Evolutionary conservation across 1,139 yeast genomes (phyloP), one percentile per base, ranked within the genome.

Genomic region (Candida sp.): DNA sequence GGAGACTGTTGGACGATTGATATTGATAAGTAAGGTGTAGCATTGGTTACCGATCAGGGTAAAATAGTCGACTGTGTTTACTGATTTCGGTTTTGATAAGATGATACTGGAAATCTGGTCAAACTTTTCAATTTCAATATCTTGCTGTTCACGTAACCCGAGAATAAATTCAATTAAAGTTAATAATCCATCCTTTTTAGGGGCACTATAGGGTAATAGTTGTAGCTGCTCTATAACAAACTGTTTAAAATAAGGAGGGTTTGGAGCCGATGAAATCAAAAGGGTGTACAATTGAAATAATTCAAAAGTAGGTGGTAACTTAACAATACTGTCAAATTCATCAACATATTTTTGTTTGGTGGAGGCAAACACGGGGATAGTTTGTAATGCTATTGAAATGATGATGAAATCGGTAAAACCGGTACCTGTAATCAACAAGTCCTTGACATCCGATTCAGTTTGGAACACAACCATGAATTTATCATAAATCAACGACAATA

Each of bases 111-210:
- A 79, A 1, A 87, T 85, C 47, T 82, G 77, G 22, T 82, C 82
- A 42, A 88, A 71, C 52, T 82, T 85, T 34, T 80, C 82, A 21
- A 82, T 61, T 47, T 82, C 81, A 5, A 89, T 66, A 25, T 83
- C 82, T 43, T 85, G 95, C 44, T 75, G 75, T 37, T 88, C 95
- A 48, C 96, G 68, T 33, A 87, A 66, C 0, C 96, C 96, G 12
- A 88, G 70, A 0, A 87, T 74, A 51, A 86, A 82, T 61, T 93
- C 98, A 32, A 90, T 73, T 41, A 91, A 63, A 1, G 89, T 73
- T 32, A 77, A 64, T 1, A 91, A 76, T 0, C 97, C 97, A 55
- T 87, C 84, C 1, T 50, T 47, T 12, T 66, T 64, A 1, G 75
- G 66, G 11, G 95, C 75, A 40, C 71, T 60, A 22, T 78, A 60